phyloP scores from a whole-genome alignment of 2,329 filamentous ascomycete species.

The Magnaporthiopsis poae region DNA sequence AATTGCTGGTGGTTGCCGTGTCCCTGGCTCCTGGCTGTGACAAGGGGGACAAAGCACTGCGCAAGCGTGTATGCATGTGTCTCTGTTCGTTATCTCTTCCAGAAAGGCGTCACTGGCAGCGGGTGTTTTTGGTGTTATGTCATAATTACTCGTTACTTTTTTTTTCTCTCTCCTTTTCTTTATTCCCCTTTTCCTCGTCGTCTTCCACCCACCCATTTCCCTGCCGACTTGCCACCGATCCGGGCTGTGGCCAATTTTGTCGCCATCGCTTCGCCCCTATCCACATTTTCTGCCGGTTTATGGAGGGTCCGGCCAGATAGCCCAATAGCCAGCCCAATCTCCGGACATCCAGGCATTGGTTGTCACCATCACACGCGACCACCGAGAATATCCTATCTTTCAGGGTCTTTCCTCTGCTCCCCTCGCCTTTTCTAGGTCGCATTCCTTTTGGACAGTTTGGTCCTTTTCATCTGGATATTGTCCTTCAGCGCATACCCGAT shows the following conservation, averaged over 20 bases:
- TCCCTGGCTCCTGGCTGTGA: background rate
- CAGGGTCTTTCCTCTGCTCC: background rate
- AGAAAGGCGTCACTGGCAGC: background rate
- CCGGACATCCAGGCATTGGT: too few relatives aligned
- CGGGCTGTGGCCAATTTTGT: background rate
- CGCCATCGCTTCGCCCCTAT: background rate
- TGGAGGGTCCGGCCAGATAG: too few relatives aligned
- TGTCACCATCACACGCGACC: background rate
- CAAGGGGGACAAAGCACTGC: background rate
- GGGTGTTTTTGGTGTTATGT: conserved; percentile 1
- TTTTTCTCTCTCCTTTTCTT: background rate
- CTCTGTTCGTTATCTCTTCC: conserved; percentile 3
- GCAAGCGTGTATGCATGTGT: background rate
- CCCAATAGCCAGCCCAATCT: too few relatives aligned
- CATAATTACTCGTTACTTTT: conserved; percentile 4
- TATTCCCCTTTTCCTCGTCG: background rate
- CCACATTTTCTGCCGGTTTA: background rate
- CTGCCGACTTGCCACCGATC: background rate
- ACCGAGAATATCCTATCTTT: background rate
- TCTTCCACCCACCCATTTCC: background rate
- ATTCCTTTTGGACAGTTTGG: too few relatives aligned
- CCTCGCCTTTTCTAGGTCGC: background rate
- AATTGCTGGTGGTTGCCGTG: background rate
- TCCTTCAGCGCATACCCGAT: background rate
- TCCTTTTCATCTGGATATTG: background rate